These are phyloP conservation scores for Xanthoparmelia taractica DNA, from an alignment of 495 filamentous ascomycete genomes.

Conservation along the genomic window DNA sequence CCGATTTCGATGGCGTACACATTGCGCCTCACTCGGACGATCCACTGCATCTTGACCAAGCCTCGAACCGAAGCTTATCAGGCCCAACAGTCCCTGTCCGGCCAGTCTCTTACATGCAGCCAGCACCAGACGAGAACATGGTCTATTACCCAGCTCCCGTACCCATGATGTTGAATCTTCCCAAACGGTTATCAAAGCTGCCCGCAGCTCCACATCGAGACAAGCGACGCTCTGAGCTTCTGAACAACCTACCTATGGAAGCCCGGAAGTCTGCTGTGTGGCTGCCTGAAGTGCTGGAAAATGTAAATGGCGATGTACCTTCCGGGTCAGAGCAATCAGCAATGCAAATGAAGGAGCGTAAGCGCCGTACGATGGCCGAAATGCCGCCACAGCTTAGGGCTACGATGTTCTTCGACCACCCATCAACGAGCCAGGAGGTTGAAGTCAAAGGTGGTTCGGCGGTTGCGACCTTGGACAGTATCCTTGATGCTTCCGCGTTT, in stretches of 20 bases:
- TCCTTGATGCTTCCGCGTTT: constrained; percentile 85
- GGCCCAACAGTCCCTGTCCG: constrained; percentile 17
- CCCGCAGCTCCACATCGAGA: constrained; percentile 54
- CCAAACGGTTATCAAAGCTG: constrained; percentile 74
- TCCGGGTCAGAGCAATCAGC: constrained; percentile 5
- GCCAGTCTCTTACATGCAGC: constrained; percentile 46
- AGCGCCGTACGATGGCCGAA: constrained; percentile 37
- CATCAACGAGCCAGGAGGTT: constrained; percentile 50
- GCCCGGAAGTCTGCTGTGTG: constrained; percentile 39
- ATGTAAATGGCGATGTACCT: constrained; percentile 15
- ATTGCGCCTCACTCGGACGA: constrained; percentile 44
- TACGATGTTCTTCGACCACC: constrained; percentile 80
- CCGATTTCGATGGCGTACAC: constrained; percentile 92
- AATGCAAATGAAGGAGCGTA: constrained; percentile 20
- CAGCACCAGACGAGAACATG: constrained; percentile 64
- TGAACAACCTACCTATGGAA: constrained; percentile 44
- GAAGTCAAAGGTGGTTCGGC: constrained; percentile 73
- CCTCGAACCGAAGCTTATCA: constrained; percentile 28
- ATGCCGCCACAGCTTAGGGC: constrained; percentile 87
- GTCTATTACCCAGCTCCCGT: constrained; percentile 94
- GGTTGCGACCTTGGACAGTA: constrained; percentile 82
- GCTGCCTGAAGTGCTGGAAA: constrained; percentile 30
- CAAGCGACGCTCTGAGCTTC: constrained; percentile 58
- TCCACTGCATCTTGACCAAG: constrained; percentile 29
- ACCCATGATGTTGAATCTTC: constrained; percentile 85